Conservation (phyloP, 225 moss, liverwort and hornwort species). For the Antitrichia curtipendula region DNA sequence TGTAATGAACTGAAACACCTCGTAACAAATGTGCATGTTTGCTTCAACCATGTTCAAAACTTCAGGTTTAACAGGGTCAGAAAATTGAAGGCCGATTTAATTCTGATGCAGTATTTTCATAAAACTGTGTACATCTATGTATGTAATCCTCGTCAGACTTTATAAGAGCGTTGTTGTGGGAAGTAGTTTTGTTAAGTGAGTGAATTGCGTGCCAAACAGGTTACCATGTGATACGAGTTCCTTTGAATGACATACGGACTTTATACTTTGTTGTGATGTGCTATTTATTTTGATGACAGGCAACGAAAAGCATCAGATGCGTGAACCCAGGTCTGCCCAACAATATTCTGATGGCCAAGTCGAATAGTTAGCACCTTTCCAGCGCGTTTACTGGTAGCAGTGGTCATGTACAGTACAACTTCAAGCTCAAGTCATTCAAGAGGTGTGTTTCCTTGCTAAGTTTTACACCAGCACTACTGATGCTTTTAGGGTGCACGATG, state of each 20-base stretch:
- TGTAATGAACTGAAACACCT: not conserved
- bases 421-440: not conserved
- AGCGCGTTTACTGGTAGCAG: not conserved
- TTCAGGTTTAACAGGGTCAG: not conserved
- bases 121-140: not conserved
- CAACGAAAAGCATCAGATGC: constrained; percentile 46
- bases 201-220: not conserved
- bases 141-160: not conserved
- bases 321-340: constrained; percentile 48
- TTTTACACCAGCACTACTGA: not conserved
- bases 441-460: not conserved
- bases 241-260: not conserved
- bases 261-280: not conserved
- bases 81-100: not conserved
- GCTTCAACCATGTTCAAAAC: not conserved
- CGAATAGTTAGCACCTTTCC: not conserved
- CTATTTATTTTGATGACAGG: constrained; percentile 4
- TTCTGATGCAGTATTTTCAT: not conserved
- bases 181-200: not conserved
- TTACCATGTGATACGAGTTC: not conserved
- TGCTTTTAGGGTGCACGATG: not conserved
- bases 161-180: not conserved
- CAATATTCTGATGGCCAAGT: constrained; percentile 8
- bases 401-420: not conserved
- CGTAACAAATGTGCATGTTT: not conserved